phyloP scores from a whole-genome alignment of 1,139 yeast genomes.

The Trichomonascaceae sp. region DNA sequence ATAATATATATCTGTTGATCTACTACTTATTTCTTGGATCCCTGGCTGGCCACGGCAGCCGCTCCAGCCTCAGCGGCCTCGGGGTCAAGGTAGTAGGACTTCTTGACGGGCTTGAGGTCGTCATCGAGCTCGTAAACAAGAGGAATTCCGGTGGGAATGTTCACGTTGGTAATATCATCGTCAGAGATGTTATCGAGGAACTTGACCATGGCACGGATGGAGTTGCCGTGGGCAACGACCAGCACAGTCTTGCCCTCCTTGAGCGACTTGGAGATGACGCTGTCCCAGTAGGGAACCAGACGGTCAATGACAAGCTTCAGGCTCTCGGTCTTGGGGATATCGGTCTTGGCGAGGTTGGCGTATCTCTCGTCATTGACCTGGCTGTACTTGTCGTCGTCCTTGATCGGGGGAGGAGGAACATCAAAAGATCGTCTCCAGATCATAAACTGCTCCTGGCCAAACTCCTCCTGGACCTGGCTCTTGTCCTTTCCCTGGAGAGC shows the following conservation, averaged over 20 bases:
- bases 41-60: conserved; percentile 98
- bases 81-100: conserved; percentile 94
- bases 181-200: conserved; percentile 92
- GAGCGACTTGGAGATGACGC: conserved; percentile 76
- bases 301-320: conserved; percentile 92
- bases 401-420: conserved; percentile 89
- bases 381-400: conserved; percentile 64
- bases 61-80: conserved; percentile 99
- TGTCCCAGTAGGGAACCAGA: conserved; percentile 96
- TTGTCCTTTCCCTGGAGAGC: conserved; percentile 97
- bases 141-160: conserved; percentile 98
- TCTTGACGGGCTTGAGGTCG: conserved; percentile 77
- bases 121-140: conserved; percentile 93
- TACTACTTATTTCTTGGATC: conserved; percentile 35
- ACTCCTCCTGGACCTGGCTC: conserved; percentile 79
- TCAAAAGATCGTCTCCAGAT: conserved; percentile 97
- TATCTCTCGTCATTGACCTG: conserved; percentile 83
- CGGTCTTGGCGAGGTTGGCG: conserved; percentile 67
- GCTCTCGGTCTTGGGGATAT: conserved; percentile 89
- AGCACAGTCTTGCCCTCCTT: conserved; percentile 80
- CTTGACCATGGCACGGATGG: conserved; percentile 92
- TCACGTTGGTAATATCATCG: conserved; percentile 82
- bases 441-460: conserved; percentile 90
- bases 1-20: too few species aligned
- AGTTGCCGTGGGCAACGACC: conserved; percentile 97